Percentiles rank a stretch among this genome's conserved stretches.
Conservation (phyloP, 768 basidiomycete species). For the Amanita molliuscula region DNA sequence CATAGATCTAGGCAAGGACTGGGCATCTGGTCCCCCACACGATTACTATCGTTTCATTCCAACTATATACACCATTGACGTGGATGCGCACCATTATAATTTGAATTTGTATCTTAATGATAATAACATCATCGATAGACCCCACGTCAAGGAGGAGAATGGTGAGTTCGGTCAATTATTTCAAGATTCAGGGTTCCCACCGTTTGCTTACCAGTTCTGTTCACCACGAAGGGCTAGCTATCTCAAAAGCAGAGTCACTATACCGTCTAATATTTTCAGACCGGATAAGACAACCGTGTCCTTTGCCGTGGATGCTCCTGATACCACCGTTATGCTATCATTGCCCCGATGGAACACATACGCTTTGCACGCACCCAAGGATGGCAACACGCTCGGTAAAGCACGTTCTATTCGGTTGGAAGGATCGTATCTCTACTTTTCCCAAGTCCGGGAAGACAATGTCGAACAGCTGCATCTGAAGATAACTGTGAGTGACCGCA, state of each 20-base stretch:
- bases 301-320: constrained; percentile 51
- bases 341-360: constrained; percentile 89
- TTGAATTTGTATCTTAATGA: constrained; percentile 85
- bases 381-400: constrained; percentile 53
- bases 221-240: constrained; percentile 53
- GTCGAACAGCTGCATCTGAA: constrained; percentile 70
- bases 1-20: constrained; percentile 87
- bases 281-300: constrained; percentile 59
- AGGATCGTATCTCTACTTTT: constrained; percentile 68
- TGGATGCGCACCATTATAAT: constrained; percentile 68
- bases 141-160: constrained; percentile 73
- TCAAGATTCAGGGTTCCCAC: neutral
- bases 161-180: constrained; percentile 29
- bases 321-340: constrained; percentile 47
- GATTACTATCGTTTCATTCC: constrained; percentile 82
- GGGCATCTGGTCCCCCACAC: constrained; percentile 73
- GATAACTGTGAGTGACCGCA: constrained; percentile 37
- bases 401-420: constrained; percentile 44
- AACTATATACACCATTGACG: constrained; percentile 59
- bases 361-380: constrained; percentile 50
- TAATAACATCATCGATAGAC: constrained; percentile 93
- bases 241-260: constrained; percentile 38
- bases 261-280: constrained; percentile 65
- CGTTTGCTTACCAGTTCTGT: constrained; percentile 43
- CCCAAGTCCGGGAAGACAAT: constrained; percentile 54